These are phyloP conservation scores for Laetiporus sulphureus DNA, from an alignment of 1,284 basidiomycete species.

Conservation along the genomic window DNA sequence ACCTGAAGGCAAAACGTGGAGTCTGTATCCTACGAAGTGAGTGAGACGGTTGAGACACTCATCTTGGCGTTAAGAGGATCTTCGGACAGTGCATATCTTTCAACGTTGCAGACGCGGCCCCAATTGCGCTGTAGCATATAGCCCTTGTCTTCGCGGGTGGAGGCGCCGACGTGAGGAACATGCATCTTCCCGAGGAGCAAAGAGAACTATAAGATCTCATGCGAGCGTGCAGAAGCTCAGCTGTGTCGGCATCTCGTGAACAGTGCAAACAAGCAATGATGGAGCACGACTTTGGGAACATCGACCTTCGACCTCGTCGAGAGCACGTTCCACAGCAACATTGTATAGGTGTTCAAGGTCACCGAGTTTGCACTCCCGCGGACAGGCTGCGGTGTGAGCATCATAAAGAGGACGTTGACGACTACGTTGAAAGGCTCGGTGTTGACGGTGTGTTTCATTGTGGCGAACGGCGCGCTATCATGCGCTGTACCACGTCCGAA, in stretches of 20 bases:
- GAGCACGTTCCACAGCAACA: slow-evolving; percentile 51
- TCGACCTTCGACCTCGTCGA: slow-evolving; percentile 45
- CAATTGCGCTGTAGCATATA: no score
- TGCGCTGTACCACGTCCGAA: no score
- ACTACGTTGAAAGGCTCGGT: slow-evolving; percentile 45
- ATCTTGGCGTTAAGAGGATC: no score
- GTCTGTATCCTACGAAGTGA: no score
- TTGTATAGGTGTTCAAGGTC: slow-evolving; percentile 50
- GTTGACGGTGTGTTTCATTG: slow-evolving; percentile 45
- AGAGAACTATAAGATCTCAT: slow-evolving; percentile 48
- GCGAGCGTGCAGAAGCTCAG: slow-evolving; percentile 39
- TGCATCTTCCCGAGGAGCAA: slow-evolving; percentile 56
- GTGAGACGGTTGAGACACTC: no score
- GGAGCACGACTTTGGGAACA: slow-evolving; percentile 34
- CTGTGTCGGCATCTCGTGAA: slow-evolving; percentile 53
- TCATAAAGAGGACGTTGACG: slow-evolving; percentile 61
- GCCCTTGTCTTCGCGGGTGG: slow-evolving; percentile 60
- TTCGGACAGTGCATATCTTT: no score
- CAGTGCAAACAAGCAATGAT: slow-evolving; percentile 55
- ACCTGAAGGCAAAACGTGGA: no score
- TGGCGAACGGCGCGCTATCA: slow-evolving; percentile 55
- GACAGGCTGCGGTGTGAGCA: slow-evolving; percentile 51
- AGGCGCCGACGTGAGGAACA: slow-evolving; percentile 59
- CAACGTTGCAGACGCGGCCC: no score
- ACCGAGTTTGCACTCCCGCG: slow-evolving; percentile 51